Evolutionary conservation across 1,284 basidiomycete species (phyloP), one percentile per base, ranked within the genome.

Genomic region (Naganishia liquefaciens): DNA sequence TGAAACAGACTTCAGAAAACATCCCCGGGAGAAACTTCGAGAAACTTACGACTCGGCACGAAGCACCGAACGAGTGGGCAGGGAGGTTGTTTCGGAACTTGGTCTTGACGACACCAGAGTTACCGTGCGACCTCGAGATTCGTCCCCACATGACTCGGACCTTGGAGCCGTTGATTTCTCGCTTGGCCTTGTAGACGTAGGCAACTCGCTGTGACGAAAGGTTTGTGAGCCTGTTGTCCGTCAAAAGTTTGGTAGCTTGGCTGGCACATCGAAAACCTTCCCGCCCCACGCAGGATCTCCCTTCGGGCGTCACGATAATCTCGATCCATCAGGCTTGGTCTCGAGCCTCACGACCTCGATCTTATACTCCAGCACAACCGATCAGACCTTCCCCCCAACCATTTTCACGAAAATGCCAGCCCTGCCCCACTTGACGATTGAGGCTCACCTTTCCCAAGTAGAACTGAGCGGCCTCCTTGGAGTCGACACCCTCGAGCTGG

Each of bases 21-120:
- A 21, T 19, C 23, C 50, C 39, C 7, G 9, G n/a, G 40, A 19
- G 15, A 3, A n/a, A 69, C 37, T 47, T 64, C 69, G 70, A 19
- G 72, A 70, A 84, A 88, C 77, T 67, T 81, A 98, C 92, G 81
- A 99, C 85, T 80, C 95, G 89, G 81, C 94, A 90, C 76, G 86
- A 87, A 68, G 93, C 93, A 81, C 95, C 94, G 80, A 99, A 98
- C 68, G 91, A 87, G 77, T 90, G 89, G 70, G 96, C 91, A 73
- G 96, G 95, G 74, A 99, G 89, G 87, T 99, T 99, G 77, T 87
- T 86, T 73, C 85, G 84, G 88, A 99, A 99, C 86, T 98, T 97
- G 83, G 90, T 88, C 83, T 95, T 95, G 77, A 98, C 95, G 74
- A 93, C 93, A 78, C 95, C 96, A 71, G 88, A 91, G 83, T 88